Conservation (phyloP, 495 filamentous ascomycete genomes). For the Penicillium turbatum region DNA sequence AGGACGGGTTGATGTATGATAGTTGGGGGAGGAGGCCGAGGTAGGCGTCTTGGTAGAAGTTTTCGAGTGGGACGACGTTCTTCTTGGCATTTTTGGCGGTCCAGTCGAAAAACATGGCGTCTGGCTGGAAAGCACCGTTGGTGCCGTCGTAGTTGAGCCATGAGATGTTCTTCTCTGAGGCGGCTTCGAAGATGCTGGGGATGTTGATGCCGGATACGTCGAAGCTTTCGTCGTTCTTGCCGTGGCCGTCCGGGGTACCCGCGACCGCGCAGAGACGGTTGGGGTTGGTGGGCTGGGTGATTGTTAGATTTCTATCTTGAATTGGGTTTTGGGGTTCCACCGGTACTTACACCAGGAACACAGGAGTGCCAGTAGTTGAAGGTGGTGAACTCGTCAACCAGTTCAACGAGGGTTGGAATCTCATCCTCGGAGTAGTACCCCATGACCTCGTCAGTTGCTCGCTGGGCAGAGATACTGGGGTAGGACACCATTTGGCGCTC, state of each 20-base stretch:
- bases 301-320: conserved; percentile 9
- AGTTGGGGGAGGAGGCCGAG: conserved; percentile 43
- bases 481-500: conserved; percentile 41
- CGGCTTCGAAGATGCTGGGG: conserved; percentile 44
- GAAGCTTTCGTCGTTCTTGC: conserved; percentile 45
- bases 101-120: conserved; percentile 44
- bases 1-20: conserved; percentile 52
- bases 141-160: conserved; percentile 51
- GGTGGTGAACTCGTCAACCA: conserved; percentile 48
- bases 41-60: conserved; percentile 43
- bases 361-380: conserved; percentile 53
- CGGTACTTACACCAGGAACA: conserved; percentile 42
- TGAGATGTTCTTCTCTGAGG: conserved; percentile 38
- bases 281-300: conserved; percentile 45
- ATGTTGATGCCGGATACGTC: conserved; percentile 32
- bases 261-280: conserved; percentile 46
- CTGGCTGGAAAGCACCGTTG: conserved; percentile 32
- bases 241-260: conserved; percentile 47
- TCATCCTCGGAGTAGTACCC: conserved; percentile 50
- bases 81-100: conserved; percentile 33
- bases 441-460: conserved; percentile 42
- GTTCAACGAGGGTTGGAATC: conserved; percentile 41
- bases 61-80: conserved; percentile 34
- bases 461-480: conserved; percentile 28
- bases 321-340: not conserved